Conservation (phyloP, 805 yeast genomes). For the Teunomyces funiuensis region DNA sequence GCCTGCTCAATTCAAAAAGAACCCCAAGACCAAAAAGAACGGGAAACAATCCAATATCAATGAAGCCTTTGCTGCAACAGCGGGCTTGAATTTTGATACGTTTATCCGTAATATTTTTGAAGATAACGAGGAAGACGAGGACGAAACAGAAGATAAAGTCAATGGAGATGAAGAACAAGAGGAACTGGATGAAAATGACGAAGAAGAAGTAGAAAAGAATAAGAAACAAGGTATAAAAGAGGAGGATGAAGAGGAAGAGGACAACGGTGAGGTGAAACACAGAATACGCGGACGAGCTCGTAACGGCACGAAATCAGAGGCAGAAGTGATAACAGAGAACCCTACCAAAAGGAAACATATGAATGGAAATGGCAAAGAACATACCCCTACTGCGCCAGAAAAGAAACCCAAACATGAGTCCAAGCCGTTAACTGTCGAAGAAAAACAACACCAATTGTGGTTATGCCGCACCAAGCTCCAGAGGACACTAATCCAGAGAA, state of each 20-base stretch:
- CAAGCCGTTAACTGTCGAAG: conserved; percentile 32
- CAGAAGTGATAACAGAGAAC: conserved; percentile 1
- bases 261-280: conserved; percentile 7
- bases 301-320: conserved; percentile 4
- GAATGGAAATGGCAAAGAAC: conserved; percentile 9
- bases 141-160: conserved; percentile 22
- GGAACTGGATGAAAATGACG: conserved; percentile 13
- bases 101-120: conserved; percentile 33
- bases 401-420: conserved; percentile 9
- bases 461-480: conserved; percentile 49
- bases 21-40: conserved; percentile 19
- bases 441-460: conserved; percentile 46
- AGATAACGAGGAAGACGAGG: conserved; percentile 20
- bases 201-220: conserved; percentile 7
- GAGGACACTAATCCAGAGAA: conserved; percentile 47
- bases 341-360: conserved; percentile 8
- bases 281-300: conserved; percentile 8
- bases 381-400: conserved; percentile 6
- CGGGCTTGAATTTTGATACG: conserved; percentile 34
- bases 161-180: conserved; percentile 15
- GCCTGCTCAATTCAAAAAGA: conserved; percentile 24
- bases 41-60: conserved; percentile 32
- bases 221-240: conserved; percentile 10
- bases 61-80: conserved; percentile 40
- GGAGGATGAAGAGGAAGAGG: conserved; percentile 4